phyloP scores from a whole-genome alignment of 495 filamentous ascomycete genomes.

The Gamarada debralockiae region DNA sequence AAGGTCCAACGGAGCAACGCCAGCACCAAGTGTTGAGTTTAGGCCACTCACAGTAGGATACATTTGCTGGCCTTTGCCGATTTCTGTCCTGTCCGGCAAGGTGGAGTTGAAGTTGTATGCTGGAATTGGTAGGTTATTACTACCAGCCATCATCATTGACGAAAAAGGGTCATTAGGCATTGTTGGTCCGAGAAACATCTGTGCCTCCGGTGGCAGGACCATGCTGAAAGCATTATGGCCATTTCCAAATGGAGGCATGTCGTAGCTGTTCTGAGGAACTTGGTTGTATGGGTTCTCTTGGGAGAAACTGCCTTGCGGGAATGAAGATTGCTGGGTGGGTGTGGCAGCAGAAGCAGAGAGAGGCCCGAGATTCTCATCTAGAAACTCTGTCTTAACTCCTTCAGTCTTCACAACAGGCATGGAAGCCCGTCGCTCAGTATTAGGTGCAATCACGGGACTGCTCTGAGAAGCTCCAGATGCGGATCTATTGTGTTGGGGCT shows the following conservation, averaged over 20 bases:
- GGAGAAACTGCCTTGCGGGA: constrained; percentile 23
- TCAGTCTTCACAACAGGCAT: constrained; percentile 21
- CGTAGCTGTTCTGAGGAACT: background rate
- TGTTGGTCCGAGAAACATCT: constrained; percentile 40
- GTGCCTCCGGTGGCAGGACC: constrained; percentile 43
- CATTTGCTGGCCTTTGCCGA: background rate
- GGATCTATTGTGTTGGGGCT: constrained; percentile 33
- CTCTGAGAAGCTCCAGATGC: constrained; percentile 24
- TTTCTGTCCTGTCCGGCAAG: background rate
- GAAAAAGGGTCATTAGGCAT: constrained; percentile 38
- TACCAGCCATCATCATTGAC: constrained; percentile 40
- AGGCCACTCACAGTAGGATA: too few species aligned
- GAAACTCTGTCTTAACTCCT: too few species aligned
- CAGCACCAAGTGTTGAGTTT: too few species aligned
- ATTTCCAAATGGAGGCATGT: background rate
- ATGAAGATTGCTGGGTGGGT: constrained; percentile 23
- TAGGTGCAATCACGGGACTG: constrained; percentile 21
- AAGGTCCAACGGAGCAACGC: too few species aligned
- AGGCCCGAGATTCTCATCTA: constrained; percentile 4
- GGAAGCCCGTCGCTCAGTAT: constrained; percentile 30
- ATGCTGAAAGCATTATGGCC: constrained; percentile 30
- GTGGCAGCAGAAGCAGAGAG: constrained; percentile 24
- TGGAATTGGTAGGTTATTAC: constrained; percentile 16
- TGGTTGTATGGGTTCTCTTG: constrained; percentile 23
- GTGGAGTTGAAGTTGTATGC: background rate